Evolutionary conservation across 331 rosid genomes (phyloP).

Genomic region (Quercus tomentella): DNA sequence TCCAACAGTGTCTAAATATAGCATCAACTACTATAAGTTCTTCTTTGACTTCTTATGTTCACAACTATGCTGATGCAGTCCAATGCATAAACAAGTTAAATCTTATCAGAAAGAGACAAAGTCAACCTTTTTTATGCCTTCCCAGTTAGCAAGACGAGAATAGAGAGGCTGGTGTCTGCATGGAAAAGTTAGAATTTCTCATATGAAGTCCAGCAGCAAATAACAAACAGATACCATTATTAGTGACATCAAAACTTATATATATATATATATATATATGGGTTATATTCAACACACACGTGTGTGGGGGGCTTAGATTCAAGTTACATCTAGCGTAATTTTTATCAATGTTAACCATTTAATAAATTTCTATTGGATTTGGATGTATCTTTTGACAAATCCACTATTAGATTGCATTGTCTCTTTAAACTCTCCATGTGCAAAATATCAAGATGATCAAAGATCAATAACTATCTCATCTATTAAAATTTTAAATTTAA

Average conservation of each 20-base stretch:
- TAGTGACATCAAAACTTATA: neutral
- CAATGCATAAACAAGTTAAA: neutral
- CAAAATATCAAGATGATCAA: too few relatives aligned
- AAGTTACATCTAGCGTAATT: too few relatives aligned
- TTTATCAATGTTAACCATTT: too few relatives aligned
- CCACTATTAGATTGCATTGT: too few relatives aligned
- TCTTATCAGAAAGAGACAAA: conserved; percentile 7
- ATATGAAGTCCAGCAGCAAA: conserved; percentile 14
- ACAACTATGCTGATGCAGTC: neutral
- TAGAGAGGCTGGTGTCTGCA: conserved; percentile 86
- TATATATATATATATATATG: neutral
- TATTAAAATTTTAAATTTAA: too few relatives aligned
- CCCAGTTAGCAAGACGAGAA: conserved; percentile 94
- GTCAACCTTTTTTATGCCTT: conserved; percentile 73
- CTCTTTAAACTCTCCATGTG: too few relatives aligned
- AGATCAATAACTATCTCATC: too few relatives aligned
- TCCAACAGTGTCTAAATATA: neutral
- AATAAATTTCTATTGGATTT: too few relatives aligned
- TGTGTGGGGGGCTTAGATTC: too few relatives aligned
- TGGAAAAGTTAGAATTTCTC: conserved; percentile 22
- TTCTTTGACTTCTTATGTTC: neutral
- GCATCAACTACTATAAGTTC: neutral
- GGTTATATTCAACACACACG: too few relatives aligned
- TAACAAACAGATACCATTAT: neutral
- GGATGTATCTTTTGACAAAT: too few relatives aligned